Evolutionary conservation across 2,329 filamentous ascomycete genomes (phyloP), one percentile per base, ranked within the genome.

Genomic region (Tolypocladium nubicola): DNA sequence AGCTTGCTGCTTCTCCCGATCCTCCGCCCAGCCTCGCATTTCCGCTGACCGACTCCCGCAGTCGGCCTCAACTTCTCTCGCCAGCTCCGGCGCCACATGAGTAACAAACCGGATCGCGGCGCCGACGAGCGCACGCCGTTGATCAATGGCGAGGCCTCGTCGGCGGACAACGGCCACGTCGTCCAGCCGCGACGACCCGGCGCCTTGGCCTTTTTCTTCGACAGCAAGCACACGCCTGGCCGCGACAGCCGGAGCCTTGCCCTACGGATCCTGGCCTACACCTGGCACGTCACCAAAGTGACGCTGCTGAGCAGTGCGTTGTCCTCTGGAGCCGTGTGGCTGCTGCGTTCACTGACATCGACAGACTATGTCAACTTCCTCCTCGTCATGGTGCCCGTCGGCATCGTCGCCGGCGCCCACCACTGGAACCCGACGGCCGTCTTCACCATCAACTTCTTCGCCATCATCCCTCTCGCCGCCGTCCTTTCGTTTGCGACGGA

Each of bases 391-490:
- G 89, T 91, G 10, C 88, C 88, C 11, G 70, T 89, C 47, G 88
- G 88, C 60, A 88, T 92, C 61, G 66, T 85, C 56, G 83, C 87
- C 59, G 88, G 87, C 59, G 72, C 75, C 16, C 65, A 82, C 59
- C 74, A 76, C 52, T 88, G 86, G 84, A 77, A 79, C 65, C 80
- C 88, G 1, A 82, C 84, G 13, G 80, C 81, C 57, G 81, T 90
- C 62, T 92, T 92, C 71, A 76, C 83, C 53, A 80, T 91, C 69
- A 92, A 92, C 75, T 91, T 91, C 75, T 80, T 91, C 63, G 88
- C 88, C 64, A 90, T 91, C 62, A 85, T 91, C 60, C 88, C 88
- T 3, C 78, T 91, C 41, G 87, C 87, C 14, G 83, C 87, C 26
- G 79, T 90, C 59, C 75, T 91, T 59, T 88, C 86, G 56, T 90